Conservation (phyloP, 805 yeast species). For the Candida golubevii region DNA sequence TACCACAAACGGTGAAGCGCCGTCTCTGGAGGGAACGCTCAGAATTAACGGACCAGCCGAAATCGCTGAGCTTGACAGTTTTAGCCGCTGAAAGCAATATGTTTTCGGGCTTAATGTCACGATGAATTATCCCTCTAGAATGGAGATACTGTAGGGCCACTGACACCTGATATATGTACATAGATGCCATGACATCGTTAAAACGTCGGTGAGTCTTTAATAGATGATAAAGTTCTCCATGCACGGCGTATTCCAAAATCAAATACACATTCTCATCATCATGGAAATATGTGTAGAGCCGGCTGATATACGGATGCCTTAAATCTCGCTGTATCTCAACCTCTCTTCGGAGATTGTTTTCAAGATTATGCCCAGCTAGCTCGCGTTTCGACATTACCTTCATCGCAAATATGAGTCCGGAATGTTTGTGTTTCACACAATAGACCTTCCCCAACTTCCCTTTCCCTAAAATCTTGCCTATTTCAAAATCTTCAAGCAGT, state of each 20-base stretch:
- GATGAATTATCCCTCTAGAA: constrained; percentile 73
- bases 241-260: constrained; percentile 75
- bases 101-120: constrained; percentile 94
- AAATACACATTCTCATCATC: constrained; percentile 78
- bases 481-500: constrained; percentile 63
- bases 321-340: constrained; percentile 84
- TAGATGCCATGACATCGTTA: constrained; percentile 67
- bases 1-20: constrained; percentile 81
- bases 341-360: constrained; percentile 83
- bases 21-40: constrained; percentile 12
- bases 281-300: constrained; percentile 80
- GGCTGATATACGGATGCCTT: constrained; percentile 73
- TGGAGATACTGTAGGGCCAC: constrained; percentile 76
- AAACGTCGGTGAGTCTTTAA: constrained; percentile 66
- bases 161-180: constrained; percentile 79
- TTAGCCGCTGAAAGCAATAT: constrained; percentile 74
- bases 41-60: constrained; percentile 87
- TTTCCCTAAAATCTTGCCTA: constrained; percentile 83
- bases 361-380: constrained; percentile 67
- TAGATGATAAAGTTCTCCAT: constrained; percentile 81
- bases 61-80: constrained; percentile 80
- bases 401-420: constrained; percentile 83
- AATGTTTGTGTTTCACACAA: constrained; percentile 70
- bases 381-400: constrained; percentile 89
- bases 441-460: constrained; percentile 94